phyloP scores from a whole-genome alignment of 768 basidiomycete genomes.

The Brasilioporus rufonigricans region DNA sequence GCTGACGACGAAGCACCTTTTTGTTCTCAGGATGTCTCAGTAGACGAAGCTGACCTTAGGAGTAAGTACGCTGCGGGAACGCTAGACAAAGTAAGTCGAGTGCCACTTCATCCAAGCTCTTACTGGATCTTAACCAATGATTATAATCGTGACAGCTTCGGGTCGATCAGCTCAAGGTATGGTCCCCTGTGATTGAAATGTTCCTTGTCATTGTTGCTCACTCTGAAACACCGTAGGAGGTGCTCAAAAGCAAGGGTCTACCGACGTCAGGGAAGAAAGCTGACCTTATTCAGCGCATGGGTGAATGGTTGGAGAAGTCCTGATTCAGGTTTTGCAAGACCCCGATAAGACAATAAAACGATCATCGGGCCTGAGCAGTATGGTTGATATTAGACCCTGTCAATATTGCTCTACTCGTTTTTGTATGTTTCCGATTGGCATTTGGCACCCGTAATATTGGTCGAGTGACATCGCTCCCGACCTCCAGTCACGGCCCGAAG shows the following conservation, averaged over 20 bases:
- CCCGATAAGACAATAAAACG: too few species aligned
- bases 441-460: neutral
- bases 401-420: neutral
- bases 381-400: neutral
- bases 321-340: slow-evolving; percentile 6
- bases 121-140: slow-evolving; percentile 4
- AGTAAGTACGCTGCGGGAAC: slow-evolving; percentile 58
- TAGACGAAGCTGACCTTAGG: slow-evolving; percentile 73
- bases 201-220: neutral
- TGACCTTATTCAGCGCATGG: slow-evolving; percentile 65
- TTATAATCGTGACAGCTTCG: slow-evolving; percentile 48
- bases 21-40: slow-evolving; percentile 53
- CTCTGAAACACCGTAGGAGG: slow-evolving; percentile 47
- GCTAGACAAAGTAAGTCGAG: slow-evolving; percentile 59
- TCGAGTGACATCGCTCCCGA: neutral
- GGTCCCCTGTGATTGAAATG: slow-evolving; percentile 7
- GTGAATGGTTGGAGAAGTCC: slow-evolving; percentile 54
- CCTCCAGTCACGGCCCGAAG: neutral
- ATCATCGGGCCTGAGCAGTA: too few species aligned
- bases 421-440: neutral
- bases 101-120: neutral
- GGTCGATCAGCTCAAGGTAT: slow-evolving; percentile 76
- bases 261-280: slow-evolving; percentile 67
- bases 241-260: slow-evolving; percentile 65
- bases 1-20: neutral